phyloP scores from a whole-genome alignment of 2,329 filamentous ascomycete genomes.

The Sporothrix pallida region DNA sequence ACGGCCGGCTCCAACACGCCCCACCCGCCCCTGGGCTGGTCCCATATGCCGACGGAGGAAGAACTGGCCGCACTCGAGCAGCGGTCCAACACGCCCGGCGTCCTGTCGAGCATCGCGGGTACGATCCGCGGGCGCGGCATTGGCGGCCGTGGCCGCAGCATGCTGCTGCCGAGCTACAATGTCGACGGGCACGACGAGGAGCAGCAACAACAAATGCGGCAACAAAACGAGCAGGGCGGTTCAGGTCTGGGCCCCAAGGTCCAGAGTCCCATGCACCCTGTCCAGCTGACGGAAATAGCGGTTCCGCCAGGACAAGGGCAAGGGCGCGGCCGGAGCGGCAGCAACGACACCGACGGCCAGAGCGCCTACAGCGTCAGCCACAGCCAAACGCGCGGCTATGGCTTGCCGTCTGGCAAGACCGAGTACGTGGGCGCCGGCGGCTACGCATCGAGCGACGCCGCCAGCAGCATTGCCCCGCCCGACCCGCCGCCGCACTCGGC shows the following conservation, averaged over 20 bases:
- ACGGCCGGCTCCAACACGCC: constrained; percentile 38
- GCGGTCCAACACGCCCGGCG: constrained; percentile 52
- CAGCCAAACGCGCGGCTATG: constrained; percentile 50
- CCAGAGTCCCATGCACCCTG: constrained; percentile 64
- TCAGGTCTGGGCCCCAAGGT: constrained; percentile 43
- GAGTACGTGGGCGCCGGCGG: constrained; percentile 55
- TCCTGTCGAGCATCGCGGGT: constrained; percentile 63
- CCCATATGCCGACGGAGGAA: constrained; percentile 74
- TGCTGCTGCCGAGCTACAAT: constrained; percentile 48
- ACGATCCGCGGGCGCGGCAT: constrained; percentile 56
- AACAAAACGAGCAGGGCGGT: neutral
- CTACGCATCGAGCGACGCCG: constrained; percentile 49
- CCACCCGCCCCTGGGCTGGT: constrained; percentile 87
- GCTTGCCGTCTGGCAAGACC: constrained; percentile 53
- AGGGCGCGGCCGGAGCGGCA: neutral
- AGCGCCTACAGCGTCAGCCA: constrained; percentile 46
- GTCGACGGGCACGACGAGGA: constrained; percentile 49
- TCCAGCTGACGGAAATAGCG: constrained; percentile 66
- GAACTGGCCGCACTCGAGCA: constrained; percentile 61
- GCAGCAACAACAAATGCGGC: neutral
- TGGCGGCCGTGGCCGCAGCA: constrained; percentile 52
- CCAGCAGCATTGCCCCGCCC: constrained; percentile 54
- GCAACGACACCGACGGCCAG: constrained; percentile 45
- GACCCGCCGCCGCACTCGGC: constrained; percentile 67
- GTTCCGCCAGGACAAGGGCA: constrained; percentile 53